Conservation (phyloP, 2,329 filamentous ascomycete species). For the Mariannaea elegans region DNA sequence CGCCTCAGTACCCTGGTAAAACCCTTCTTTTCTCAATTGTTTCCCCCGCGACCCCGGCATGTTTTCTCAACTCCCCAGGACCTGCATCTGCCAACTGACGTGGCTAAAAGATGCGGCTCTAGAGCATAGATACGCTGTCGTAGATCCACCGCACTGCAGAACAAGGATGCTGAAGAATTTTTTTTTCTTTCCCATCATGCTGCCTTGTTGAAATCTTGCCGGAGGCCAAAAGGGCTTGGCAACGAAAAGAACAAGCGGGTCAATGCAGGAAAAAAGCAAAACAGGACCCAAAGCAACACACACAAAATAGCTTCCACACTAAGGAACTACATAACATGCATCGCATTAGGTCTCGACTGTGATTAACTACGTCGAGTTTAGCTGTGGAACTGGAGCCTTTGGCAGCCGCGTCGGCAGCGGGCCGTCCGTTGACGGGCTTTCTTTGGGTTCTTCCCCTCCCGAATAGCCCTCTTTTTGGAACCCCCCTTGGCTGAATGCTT, state of each 20-base stretch:
- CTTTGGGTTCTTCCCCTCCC: neutral
- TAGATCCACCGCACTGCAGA: slow-evolving; percentile 29
- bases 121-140: slow-evolving; percentile 10
- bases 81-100: slow-evolving; percentile 40
- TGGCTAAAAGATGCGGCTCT: slow-evolving; percentile 39
- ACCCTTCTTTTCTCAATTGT: slow-evolving; percentile 31
- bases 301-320: neutral
- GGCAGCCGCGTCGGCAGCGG: neutral
- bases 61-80: slow-evolving; percentile 22
- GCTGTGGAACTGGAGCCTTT: neutral
- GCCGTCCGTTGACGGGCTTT: neutral
- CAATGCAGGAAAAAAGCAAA: neutral
- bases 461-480: neutral
- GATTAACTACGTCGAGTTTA: neutral
- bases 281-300: too few relatives aligned
- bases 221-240: neutral
- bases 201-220: neutral
- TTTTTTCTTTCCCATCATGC: neutral
- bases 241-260: neutral
- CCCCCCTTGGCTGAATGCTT: neutral
- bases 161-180: slow-evolving; percentile 13
- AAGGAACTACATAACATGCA: neutral
- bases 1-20: slow-evolving; percentile 10
- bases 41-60: slow-evolving; percentile 19
- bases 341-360: neutral